These are phyloP conservation scores for Calonectria montana DNA, from an alignment of 2,329 filamentous ascomycete species.

Conservation along the genomic window DNA sequence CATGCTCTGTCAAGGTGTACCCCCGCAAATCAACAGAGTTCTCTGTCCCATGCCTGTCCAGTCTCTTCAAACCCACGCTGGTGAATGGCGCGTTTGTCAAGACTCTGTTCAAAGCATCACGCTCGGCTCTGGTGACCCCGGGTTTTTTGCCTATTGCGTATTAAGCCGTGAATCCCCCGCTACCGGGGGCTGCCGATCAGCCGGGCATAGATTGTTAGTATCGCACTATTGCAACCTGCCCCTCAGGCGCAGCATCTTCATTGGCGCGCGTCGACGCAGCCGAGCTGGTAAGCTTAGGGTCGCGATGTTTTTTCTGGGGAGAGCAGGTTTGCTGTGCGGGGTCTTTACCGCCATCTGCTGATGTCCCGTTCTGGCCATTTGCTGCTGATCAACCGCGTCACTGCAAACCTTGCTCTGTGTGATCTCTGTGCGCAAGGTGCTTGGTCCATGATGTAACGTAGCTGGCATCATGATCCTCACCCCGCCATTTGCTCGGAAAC, in stretches of 20 bases:
- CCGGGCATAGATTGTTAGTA: not conserved
- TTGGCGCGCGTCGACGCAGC: constrained; percentile 19
- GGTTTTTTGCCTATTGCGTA: constrained; percentile 9
- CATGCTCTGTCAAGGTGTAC: not conserved
- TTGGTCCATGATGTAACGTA: not conserved
- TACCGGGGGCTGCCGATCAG: constrained; percentile 4
- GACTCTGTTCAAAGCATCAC: not conserved
- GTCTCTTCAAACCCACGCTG: not conserved
- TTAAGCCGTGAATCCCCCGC: not conserved
- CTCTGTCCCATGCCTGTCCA: not conserved
- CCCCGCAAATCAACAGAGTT: not conserved
- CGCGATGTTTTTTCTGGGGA: not conserved
- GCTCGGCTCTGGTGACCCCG: constrained; percentile 2
- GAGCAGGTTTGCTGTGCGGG: constrained; percentile 10
- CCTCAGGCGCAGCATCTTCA: not conserved
- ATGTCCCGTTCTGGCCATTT: not conserved
- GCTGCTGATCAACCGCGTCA: constrained; percentile 2
- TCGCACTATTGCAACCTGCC: not conserved
- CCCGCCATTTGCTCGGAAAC: constrained; percentile 5
- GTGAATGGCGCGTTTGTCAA: constrained; percentile 23
- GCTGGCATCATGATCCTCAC: not conserved
- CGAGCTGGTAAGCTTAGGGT: constrained; percentile 9
- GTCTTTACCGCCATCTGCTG: not conserved
- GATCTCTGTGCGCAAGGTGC: not conserved
- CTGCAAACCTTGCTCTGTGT: not conserved